Evolutionary conservation across 345 rosid species (phyloP), one percentile per base, ranked within the genome.

Genomic region (Dipteronia sinensis): DNA sequence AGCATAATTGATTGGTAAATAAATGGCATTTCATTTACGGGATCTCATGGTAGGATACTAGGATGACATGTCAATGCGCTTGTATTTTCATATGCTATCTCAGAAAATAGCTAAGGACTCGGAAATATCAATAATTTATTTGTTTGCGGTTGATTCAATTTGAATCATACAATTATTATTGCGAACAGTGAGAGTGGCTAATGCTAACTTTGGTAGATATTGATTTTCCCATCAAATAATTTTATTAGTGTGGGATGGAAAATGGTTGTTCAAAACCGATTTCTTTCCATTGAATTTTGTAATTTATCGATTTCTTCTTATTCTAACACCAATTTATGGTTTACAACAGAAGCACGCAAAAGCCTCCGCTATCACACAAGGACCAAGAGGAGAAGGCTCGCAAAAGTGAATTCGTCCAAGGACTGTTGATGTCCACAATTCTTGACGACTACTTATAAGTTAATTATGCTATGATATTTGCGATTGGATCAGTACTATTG

Each of bases 331-430:
- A 15, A 15, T 61, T 78, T 15, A 8, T 81, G 62, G 25, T 29
- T 22, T n/a, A 2, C 10, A 65, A 69, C 89, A 91, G 95, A 73
- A 81, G 76, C 17, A 76, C 77, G 6, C 73, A 74, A 67, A 75
- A 82, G 65, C 19, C 46, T 2, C 76, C 38, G 20, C 71, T 84
- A 44, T 85, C 90, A 2, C 83, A 72, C 61, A 82, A 88, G 81
- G 97, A 88, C 67, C 90, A 84, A 69, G 87, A 88, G 78, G 88
- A 89, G 82, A 89, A 80, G 79, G 85, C 82, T 23, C 80, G 68
- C 73, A 88, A 82, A 86, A 71, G 89, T 46, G 85, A 75, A 79
- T 89, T 89, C 47, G 86, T 89, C 66, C 83, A 69, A 74, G 93
- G 89, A 16, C 76, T 90, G 34, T 47, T 89, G 82, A 47, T 83